These are phyloP conservation scores for Saturnispora zaruensis DNA, from an alignment of 805 yeast genomes.

Conservation along the genomic window DNA sequence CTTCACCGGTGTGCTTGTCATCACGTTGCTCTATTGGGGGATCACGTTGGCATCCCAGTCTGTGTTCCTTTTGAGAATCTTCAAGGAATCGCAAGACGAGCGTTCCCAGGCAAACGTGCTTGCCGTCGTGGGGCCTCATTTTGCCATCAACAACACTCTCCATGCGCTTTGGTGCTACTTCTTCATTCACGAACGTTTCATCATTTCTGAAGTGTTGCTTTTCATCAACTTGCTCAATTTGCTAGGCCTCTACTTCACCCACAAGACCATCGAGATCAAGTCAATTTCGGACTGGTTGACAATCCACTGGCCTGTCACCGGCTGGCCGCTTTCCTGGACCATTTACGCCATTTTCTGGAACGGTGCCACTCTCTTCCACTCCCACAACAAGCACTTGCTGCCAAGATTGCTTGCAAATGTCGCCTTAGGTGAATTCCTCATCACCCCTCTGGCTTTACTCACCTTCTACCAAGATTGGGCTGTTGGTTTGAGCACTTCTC, in stretches of 20 bases:
- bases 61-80: conserved; percentile 37
- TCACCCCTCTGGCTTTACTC: conserved; percentile 53
- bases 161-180: conserved; percentile 56
- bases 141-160: conserved; percentile 50
- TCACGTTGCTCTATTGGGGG: conserved; percentile 51
- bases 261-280: conserved; percentile 49
- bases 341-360: conserved; percentile 74
- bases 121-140: conserved; percentile 48
- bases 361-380: conserved; percentile 68
- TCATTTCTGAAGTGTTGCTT: conserved; percentile 50
- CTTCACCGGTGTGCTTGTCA: conserved; percentile 48
- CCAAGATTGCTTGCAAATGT: conserved; percentile 66
- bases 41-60: conserved; percentile 45
- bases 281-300: conserved; percentile 45
- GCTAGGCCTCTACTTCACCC: conserved; percentile 44
- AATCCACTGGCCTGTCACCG: conserved; percentile 57
- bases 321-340: conserved; percentile 70
- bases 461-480: conserved; percentile 63
- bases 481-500: conserved; percentile 49
- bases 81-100: conserved; percentile 24
- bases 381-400: conserved; percentile 41
- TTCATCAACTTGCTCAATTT: conserved; percentile 54
- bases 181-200: conserved; percentile 51
- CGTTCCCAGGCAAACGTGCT: conserved; percentile 27
- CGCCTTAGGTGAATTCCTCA: conserved; percentile 67